phyloP scores from a whole-genome alignment of 75 land plant species.

The Pinus tabuliformis region DNA sequence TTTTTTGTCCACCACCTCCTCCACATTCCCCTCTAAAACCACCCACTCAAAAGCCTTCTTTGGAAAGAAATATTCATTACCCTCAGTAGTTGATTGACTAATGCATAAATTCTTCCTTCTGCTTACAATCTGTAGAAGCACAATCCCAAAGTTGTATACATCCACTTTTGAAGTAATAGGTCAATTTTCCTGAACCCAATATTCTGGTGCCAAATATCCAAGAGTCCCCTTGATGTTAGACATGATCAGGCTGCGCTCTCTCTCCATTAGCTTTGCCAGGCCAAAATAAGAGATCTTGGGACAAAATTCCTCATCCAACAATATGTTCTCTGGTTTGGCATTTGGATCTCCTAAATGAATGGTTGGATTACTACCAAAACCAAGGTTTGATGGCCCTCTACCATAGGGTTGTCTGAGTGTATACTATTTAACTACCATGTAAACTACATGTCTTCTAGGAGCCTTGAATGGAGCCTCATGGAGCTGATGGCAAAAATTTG shows the following conservation, averaged over 20 bases:
- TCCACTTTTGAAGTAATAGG: conserved; percentile 6
- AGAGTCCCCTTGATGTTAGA: conserved; percentile 16
- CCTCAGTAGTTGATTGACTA: conserved; percentile 12
- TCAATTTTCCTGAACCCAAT: neutral
- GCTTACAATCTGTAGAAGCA: neutral
- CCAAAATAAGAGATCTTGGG: conserved; percentile 33
- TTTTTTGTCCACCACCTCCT: no score
- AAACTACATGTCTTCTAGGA: no score
- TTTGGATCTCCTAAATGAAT: no score
- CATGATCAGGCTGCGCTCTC: conserved; percentile 12
- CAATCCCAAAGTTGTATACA: no score
- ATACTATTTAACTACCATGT: no score
- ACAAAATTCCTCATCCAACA: conserved; percentile 16
- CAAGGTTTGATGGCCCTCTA: no score
- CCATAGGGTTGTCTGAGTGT: no score
- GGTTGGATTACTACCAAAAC: no score
- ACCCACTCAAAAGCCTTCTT: no score
- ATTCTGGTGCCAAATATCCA: conserved; percentile 19
- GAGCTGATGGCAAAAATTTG: no score
- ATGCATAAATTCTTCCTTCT: conserved; percentile 34
- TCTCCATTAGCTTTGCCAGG: conserved; percentile 18
- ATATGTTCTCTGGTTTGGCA: conserved; percentile 19
- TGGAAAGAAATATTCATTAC: conserved; percentile 10
- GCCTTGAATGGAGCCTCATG: no score
- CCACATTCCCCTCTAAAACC: no score